These are phyloP conservation scores for Quambalaria eucalypti DNA, from an alignment of 1,284 basidiomycete genomes.

Conservation along the genomic window DNA sequence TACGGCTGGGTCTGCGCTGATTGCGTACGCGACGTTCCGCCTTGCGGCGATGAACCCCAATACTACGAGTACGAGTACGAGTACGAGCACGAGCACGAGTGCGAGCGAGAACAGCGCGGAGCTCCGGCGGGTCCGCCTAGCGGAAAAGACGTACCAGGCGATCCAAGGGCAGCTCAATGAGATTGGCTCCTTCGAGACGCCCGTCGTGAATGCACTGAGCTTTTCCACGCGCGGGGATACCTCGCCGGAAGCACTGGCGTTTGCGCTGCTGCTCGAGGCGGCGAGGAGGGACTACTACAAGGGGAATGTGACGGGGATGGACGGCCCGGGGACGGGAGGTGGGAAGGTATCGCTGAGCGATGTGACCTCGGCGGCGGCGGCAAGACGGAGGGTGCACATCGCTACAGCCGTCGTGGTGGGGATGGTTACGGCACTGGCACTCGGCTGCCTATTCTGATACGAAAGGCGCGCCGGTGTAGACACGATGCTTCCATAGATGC, in stretches of 20 bases:
- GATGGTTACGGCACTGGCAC: too few relatives aligned
- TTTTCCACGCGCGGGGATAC: conserved; percentile 24
- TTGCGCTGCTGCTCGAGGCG: conserved; percentile 32
- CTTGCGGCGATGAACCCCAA: conserved; percentile 27
- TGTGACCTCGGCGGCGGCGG: conserved; percentile 1
- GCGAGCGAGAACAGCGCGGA: conserved; percentile 12
- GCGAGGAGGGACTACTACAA: conserved; percentile 31
- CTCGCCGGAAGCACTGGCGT: conserved; percentile 33
- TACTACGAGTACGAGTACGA: too few relatives aligned
- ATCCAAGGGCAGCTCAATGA: conserved; percentile 19
- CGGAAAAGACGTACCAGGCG: conserved; percentile 29
- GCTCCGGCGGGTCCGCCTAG: too few relatives aligned
- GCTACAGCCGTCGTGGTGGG: too few relatives aligned
- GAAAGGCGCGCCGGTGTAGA: too few relatives aligned
- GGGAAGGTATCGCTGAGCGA: too few relatives aligned
- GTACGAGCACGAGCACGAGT: not conserved
- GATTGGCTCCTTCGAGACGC: conserved; percentile 19
- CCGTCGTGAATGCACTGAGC: conserved; percentile 33
- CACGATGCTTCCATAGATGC: too few relatives aligned
- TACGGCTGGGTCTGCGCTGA: conserved; percentile 30
- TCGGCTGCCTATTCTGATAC: too few relatives aligned
- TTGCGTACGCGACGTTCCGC: conserved; percentile 35
- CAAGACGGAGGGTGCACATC: not conserved
- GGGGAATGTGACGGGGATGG: conserved; percentile 12
- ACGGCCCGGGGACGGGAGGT: conserved; percentile 7